Base-by-base conservation (phyloP, 345 rosid species). In the Passiflora organensis region DNA sequence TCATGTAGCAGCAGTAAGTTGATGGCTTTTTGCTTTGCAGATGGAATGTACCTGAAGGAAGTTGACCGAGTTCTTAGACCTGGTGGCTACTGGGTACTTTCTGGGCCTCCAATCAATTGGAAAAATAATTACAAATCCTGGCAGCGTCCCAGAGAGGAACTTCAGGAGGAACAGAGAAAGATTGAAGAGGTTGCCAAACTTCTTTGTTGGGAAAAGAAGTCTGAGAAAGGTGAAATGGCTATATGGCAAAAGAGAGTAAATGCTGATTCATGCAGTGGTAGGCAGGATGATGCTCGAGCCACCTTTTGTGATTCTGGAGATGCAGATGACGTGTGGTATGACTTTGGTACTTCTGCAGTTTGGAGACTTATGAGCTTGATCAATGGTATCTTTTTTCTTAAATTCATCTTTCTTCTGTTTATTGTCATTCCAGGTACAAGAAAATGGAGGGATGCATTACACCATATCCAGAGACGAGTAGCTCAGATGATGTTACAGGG, bases 51-150 rank as follows among this genome's bases (percentile, higher is more conserved):
- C 75, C 53, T 93, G 70, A 89, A 77, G 86, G 99, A 93, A 74
- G 97, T 93, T 32, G 99, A 89, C 70, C 85, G 99, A 39, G 99
- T 93, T 63, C 93, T 89, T 60, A 83, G 99, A 72, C 91, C 95
- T 0, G 99, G 99, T 52, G 99, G 96, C 58, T 93, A 93, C 69
- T 93, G 99, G 99, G 74, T 93, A 15, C 86, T 93, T 6, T 93
- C 97, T 5, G 99, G 97, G 41, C 99, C 99, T 53, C 99, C 99
- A 42, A 93, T 93, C 72, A 89, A 86, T 68, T 93, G 97, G 97
- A 89, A 75, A 76, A 58, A 20, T 62, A 82, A 83, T 60, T 89
- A 86, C 80, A 83, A 78, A 76, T 70, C 97, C 57, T 93, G 99
- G 99, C 86, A 93, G 69, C 96, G 97, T 49, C 83, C 99, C 48